Conservation (phyloP, 768 basidiomycete species). For the Tylopilus plumbeoviolaceoides region DNA sequence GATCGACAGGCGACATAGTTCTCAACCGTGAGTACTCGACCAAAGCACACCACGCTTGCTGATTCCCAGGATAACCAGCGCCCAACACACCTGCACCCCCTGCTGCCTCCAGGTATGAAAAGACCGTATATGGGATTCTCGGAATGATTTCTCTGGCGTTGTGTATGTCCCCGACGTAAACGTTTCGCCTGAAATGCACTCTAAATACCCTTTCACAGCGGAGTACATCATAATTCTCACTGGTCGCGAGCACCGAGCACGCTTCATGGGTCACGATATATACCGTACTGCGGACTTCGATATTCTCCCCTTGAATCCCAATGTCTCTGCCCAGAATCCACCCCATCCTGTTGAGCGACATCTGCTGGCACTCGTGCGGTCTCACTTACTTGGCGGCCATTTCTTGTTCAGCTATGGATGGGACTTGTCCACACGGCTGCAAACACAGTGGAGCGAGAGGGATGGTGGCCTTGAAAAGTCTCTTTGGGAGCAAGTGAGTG, state of each 20-base stretch:
- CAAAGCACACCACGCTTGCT: background rate
- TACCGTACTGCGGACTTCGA: constrained; percentile 90
- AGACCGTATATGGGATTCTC: constrained; percentile 69
- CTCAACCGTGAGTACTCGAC: constrained; percentile 53
- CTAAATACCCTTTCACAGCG: constrained; percentile 44
- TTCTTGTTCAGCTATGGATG: constrained; percentile 90
- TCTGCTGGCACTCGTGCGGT: constrained; percentile 78
- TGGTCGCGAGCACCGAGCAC: constrained; percentile 70
- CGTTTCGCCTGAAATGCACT: background rate
- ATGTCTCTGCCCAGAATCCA: constrained; percentile 60
- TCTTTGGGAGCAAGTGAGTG: constrained; percentile 74
- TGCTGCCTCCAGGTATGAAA: constrained; percentile 55
- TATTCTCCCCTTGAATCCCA: constrained; percentile 79
- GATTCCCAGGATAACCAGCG: constrained; percentile 32
- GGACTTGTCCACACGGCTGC: constrained; percentile 85
- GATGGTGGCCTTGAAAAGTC: constrained; percentile 50
- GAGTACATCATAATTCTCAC: constrained; percentile 92
- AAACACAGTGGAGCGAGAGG: constrained; percentile 68
- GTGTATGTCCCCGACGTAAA: constrained; percentile 43
- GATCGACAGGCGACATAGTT: constrained; percentile 70
- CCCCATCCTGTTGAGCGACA: constrained; percentile 87
- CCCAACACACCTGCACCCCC: constrained; percentile 51
- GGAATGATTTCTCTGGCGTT: constrained; percentile 74
- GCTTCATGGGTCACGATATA: constrained; percentile 80
- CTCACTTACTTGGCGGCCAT: constrained; percentile 73